Evolutionary conservation across 768 basidiomycete genomes (phyloP).

Genomic region (Lepiota brunneoincarnata): DNA sequence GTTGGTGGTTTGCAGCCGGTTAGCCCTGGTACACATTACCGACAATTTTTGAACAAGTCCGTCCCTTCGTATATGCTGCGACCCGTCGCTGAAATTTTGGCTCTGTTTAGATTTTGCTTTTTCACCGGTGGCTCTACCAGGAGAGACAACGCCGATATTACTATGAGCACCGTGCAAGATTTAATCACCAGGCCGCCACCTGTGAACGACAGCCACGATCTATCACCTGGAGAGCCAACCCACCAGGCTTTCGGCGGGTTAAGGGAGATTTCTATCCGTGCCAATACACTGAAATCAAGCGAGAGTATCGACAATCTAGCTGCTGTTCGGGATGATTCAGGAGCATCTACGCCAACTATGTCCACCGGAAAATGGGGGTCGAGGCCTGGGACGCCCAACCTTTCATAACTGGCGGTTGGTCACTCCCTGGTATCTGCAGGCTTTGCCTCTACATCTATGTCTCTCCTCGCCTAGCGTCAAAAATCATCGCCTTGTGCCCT

Average conservation of each 20-base stretch:
- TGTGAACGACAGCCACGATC: too few relatives aligned
- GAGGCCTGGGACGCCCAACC: neutral
- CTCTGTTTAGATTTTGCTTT: conserved; percentile 66
- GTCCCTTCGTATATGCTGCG: conserved; percentile 20
- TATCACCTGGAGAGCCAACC: too few relatives aligned
- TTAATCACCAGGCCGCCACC: too few relatives aligned
- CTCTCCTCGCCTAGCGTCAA: neutral
- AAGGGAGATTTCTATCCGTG: neutral
- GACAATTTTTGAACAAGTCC: conserved; percentile 63
- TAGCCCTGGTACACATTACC: conserved; percentile 46
- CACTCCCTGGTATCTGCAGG: neutral
- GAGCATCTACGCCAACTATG: conserved; percentile 1
- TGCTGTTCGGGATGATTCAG: neutral
- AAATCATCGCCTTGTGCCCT: too few relatives aligned
- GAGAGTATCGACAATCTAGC: neutral
- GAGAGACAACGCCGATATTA: too few relatives aligned
- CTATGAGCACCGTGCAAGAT: too few relatives aligned
- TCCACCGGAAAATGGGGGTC: conserved; percentile 2
- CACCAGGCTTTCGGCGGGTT: neutral
- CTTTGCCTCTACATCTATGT: neutral
- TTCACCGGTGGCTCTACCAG: conserved; percentile 57
- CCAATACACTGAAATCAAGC: neutral
- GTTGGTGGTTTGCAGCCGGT: conserved; percentile 15
- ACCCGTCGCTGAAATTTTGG: neutral
- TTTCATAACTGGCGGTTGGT: neutral